Conservation (phyloP, 345 rosid species). For the Garcia nutans region DNA sequence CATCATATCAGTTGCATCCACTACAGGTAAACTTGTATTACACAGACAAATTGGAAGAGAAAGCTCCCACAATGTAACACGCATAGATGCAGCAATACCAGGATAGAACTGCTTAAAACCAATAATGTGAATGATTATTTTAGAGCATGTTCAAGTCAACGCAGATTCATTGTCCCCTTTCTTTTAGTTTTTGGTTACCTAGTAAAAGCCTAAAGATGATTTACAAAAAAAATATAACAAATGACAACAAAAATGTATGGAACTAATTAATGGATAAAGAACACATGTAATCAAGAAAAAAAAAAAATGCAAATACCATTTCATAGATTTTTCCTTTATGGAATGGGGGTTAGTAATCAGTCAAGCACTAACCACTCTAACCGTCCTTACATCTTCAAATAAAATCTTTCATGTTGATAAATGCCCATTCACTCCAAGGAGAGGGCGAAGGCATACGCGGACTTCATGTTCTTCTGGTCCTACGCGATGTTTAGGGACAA, state of each 20-base stretch:
- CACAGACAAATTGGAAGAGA: background rate
- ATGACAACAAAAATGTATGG: background rate
- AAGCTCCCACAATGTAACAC: background rate
- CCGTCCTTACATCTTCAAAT: conserved; percentile 29
- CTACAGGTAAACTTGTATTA: background rate
- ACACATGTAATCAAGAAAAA: background rate
- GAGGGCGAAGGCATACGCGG: conserved; percentile 70
- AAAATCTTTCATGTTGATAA: conserved; percentile 35
- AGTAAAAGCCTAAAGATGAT: background rate
- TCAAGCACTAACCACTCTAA: conserved; percentile 36
- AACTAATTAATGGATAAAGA: background rate
- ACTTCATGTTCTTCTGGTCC: conserved; percentile 98
- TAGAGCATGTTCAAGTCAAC: background rate
- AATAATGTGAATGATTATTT: background rate
- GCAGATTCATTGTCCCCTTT: background rate
- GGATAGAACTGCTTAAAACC: no score
- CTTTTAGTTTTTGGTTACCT: background rate
- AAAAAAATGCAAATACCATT: conserved; percentile 39
- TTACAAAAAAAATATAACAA: background rate
- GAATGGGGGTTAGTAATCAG: conserved; percentile 41
- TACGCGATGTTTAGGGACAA: conserved; percentile 68
- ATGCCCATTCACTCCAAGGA: conserved; percentile 44
- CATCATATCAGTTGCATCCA: background rate
- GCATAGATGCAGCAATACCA: no score
- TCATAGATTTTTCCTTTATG: conserved; percentile 32